phyloP scores from a whole-genome alignment of 768 basidiomycete genomes.

The Serpula lacrymans region DNA sequence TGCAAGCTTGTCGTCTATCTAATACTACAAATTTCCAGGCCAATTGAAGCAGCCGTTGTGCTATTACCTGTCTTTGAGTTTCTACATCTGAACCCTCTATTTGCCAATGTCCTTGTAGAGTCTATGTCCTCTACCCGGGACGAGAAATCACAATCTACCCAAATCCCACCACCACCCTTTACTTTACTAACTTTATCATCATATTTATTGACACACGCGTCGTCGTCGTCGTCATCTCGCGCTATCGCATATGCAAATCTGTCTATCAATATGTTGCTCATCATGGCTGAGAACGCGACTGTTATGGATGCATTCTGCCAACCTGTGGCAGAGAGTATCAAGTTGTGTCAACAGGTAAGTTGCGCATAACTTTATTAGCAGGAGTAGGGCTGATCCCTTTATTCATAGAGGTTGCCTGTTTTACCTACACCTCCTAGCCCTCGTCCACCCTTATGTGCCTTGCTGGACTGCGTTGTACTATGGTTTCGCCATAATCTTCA shows the following conservation, averaged over 20 bases:
- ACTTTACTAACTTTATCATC: constrained; percentile 58
- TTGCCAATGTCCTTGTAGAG: constrained; percentile 45
- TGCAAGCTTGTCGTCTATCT: neutral
- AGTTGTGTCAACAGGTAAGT: constrained; percentile 62
- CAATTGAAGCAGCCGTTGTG: constrained; percentile 56
- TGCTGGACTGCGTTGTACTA: constrained; percentile 66
- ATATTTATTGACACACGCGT: constrained; percentile 65
- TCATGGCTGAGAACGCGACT: constrained; percentile 46
- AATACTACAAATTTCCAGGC: constrained; percentile 37
- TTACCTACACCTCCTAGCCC: constrained; percentile 39
- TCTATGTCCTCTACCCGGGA: constrained; percentile 23
- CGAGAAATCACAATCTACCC: constrained; percentile 15
- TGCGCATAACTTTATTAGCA: neutral
- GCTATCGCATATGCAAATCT: constrained; percentile 62
- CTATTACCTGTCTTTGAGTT: constrained; percentile 64
- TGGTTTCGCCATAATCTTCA: constrained; percentile 73
- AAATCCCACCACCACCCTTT: constrained; percentile 37
- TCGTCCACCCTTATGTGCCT: constrained; percentile 49
- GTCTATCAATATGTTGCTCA: constrained; percentile 49
- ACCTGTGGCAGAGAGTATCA: constrained; percentile 38
- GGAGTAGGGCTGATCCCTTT: neutral
- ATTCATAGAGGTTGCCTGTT: constrained; percentile 46
- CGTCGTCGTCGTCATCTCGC: constrained; percentile 54
- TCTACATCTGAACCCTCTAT: constrained; percentile 45
- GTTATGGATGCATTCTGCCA: constrained; percentile 45